phyloP scores from a whole-genome alignment of 495 filamentous ascomycete species.

The Ramalina peruviana region DNA sequence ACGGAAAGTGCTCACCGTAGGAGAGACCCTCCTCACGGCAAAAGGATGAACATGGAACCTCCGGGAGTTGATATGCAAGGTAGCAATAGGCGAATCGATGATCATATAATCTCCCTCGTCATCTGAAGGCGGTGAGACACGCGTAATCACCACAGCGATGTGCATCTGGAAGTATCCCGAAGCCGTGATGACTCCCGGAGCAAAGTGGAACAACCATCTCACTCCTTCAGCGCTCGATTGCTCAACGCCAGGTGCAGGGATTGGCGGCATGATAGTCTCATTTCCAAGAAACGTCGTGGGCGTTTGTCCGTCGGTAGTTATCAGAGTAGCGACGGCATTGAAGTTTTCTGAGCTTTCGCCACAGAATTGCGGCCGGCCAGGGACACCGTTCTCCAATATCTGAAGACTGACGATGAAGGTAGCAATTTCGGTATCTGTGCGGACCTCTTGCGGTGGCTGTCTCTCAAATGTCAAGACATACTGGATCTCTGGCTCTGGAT shows the following conservation, averaged over 20 bases:
- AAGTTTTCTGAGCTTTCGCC: not conserved
- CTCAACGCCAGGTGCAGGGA: not conserved
- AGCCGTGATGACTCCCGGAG: not conserved
- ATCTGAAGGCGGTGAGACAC: not conserved
- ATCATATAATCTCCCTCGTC: not conserved
- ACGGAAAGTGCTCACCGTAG: not conserved
- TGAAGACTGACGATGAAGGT: conserved; percentile 1
- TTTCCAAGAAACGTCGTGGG: conserved; percentile 1
- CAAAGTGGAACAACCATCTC: not conserved
- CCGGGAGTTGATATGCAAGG: not conserved
- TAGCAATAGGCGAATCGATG: conserved; percentile 2
- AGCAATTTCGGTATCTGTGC: not conserved
- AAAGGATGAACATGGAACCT: conserved; percentile 3
- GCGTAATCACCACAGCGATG: conserved; percentile 2
- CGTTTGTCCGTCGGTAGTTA: conserved; percentile 2
- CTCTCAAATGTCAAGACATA: not conserved
- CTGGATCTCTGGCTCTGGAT: too few species aligned
- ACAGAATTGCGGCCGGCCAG: not conserved
- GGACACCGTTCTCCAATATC: not conserved
- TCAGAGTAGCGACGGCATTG: conserved; percentile 3
- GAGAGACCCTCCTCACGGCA: not conserved
- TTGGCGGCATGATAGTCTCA: not conserved
- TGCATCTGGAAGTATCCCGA: conserved; percentile 4
- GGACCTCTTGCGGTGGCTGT: conserved; percentile 5
- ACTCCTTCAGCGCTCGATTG: not conserved